These are phyloP conservation scores for Mallotus nudiflorus DNA, from an alignment of 345 rosid species.

Conservation along the genomic window DNA sequence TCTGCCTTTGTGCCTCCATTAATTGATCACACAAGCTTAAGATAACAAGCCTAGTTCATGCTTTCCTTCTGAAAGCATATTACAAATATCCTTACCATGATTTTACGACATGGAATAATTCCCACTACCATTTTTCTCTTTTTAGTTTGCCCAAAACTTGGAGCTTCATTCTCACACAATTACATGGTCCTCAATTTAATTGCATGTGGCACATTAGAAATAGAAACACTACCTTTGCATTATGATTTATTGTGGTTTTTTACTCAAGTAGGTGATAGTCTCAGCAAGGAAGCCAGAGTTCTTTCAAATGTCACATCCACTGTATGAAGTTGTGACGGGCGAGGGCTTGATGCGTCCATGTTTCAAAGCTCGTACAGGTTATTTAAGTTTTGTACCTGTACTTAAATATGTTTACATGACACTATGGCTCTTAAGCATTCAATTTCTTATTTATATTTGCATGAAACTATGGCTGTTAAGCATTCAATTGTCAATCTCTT, in stretches of 20 bases:
- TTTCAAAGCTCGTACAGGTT: constrained; percentile 87
- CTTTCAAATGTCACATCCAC: constrained; percentile 95
- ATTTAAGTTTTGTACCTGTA: constrained; percentile 19
- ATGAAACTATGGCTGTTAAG: not conserved
- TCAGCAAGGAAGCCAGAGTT: constrained; percentile 98
- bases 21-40: not conserved
- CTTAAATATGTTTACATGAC: too few relatives aligned
- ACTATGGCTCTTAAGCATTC: too few relatives aligned
- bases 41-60: not conserved
- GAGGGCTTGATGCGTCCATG: constrained; percentile 97
- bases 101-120: not conserved
- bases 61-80: not conserved
- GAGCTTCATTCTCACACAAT: not conserved
- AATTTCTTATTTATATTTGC: not conserved
- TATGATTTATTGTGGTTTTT: constrained; percentile 12
- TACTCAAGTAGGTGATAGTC: constrained; percentile 65
- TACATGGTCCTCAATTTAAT: not conserved
- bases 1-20: not conserved
- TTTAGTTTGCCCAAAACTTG: not conserved
- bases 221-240: not conserved
- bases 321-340: constrained; percentile 92
- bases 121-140: not conserved
- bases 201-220: not conserved
- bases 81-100: not conserved
- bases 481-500: not conserved